Evolutionary conservation across 345 rosid genomes (phyloP), one percentile per base, ranked within the genome.

Genomic region (Citrus australasica): DNA sequence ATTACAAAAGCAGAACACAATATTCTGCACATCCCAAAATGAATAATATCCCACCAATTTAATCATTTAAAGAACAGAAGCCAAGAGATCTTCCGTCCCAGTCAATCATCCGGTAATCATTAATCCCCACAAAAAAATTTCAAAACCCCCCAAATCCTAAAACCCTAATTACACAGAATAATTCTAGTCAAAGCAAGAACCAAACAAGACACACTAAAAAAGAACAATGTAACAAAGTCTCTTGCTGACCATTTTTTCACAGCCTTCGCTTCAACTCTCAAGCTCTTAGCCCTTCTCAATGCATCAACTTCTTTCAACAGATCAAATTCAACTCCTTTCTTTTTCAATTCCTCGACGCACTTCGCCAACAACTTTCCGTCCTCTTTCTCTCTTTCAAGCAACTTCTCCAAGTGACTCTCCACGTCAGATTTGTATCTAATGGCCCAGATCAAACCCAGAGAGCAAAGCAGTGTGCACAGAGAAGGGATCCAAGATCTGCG

Each of bases 291-390:
- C 79, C 98, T 89, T 73, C 98, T 84, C 32, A 94, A 84, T 4
- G 98, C 98, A 64, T 96, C 99, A 3, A 96, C 99, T 81, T 96
- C 98, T 80, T 89, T 96, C 73, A 96, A 79, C 82, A 96, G 83
- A 92, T 96, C 99, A 74, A 96, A 96, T 64, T 92, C 99, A 21
- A 86, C 9, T 0, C 99, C 99, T 82, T 94, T 92, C 89, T 81
- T 91, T 95, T 91, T 94, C 92, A 96, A 74, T 81, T 96, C 97
- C 71, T 92, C 98, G 64, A 90, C 95, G 42, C 99, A 96, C 82
- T 90, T 96, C 0, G 82, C 84, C 85, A 96, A 40, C 83, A 96
- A 81, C 77, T 90, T 89, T 76, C 86, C 92, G 22, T 96, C 99
- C 78, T 96, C 99, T 60, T 91, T 90, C 86, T 96, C 99, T 81